Evolutionary conservation across 257 asterid species (phyloP).

Genomic region (Jaltomata sinuosa): DNA sequence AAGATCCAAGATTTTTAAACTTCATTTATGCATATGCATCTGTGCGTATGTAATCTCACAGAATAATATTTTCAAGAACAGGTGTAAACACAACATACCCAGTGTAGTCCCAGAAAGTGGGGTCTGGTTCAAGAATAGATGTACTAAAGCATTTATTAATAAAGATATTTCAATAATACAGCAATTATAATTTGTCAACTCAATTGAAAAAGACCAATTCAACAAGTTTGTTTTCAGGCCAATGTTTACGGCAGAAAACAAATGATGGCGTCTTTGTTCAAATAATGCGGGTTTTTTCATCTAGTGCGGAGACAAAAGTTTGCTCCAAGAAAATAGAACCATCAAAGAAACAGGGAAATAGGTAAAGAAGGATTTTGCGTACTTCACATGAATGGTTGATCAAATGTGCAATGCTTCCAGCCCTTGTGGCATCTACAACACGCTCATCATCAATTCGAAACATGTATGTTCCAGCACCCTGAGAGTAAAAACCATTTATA

Average conservation of each 20-base stretch:
- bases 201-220: not conserved
- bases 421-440: slow-evolving; percentile 95
- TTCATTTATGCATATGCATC: not conserved
- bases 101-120: too few relatives aligned
- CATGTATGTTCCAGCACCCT: slow-evolving; percentile 99
- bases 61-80: not conserved
- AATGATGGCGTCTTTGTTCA: not conserved
- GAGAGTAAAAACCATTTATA: slow-evolving; percentile 9
- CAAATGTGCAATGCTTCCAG: slow-evolving; percentile 96
- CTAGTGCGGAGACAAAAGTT: not conserved
- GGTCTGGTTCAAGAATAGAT: not conserved
- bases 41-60: not conserved
- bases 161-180: not conserved
- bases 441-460: slow-evolving; percentile 83
- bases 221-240: not conserved
- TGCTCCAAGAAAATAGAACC: not conserved
- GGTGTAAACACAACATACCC: not conserved
- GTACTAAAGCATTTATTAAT: not conserved
- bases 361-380: slow-evolving; percentile 17
- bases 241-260: not conserved
- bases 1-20: not conserved
- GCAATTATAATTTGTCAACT: not conserved
- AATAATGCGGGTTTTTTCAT: not conserved
- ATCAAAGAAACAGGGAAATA: not conserved
- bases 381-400: slow-evolving; percentile 98